phyloP scores from a whole-genome alignment of 257 asterid genomes.

The Dorcoceras hygrometricum region DNA sequence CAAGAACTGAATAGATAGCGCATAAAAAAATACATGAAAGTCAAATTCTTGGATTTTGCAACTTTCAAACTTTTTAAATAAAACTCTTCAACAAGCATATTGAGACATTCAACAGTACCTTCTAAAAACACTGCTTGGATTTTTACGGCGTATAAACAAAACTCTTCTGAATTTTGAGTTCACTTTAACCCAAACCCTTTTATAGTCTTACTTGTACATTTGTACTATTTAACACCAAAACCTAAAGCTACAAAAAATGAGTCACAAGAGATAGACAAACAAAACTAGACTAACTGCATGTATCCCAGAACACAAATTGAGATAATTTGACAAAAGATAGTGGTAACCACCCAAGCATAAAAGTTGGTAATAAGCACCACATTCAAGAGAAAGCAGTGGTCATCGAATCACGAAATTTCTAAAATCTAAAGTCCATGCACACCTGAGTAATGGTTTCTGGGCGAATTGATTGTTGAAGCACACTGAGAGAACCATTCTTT shows the following conservation, averaged over 20 bases:
- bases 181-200: too few species aligned
- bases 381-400: constrained; percentile 7
- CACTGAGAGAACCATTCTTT: constrained; percentile 87
- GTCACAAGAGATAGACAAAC: background rate
- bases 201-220: constrained; percentile 3
- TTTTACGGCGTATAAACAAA: background rate
- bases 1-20: too few species aligned
- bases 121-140: background rate
- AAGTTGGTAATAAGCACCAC: constrained; percentile 18
- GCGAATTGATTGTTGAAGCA: constrained; percentile 91
- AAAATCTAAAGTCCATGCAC: constrained; percentile 28
- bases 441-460: constrained; percentile 96
- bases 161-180: constrained; percentile 2
- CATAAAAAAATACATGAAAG: background rate
- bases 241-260: too few species aligned
- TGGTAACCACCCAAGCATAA: background rate
- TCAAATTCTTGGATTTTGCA: background rate
- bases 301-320: background rate
- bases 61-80: background rate
- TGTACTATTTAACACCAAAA: constrained; percentile 5
- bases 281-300: background rate
- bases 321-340: background rate
- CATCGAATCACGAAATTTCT: constrained; percentile 13
- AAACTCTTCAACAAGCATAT: background rate
- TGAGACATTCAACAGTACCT: background rate